These are phyloP conservation scores for Starmerella davenportii DNA, from an alignment of 805 yeast species.

Conservation along the genomic window DNA sequence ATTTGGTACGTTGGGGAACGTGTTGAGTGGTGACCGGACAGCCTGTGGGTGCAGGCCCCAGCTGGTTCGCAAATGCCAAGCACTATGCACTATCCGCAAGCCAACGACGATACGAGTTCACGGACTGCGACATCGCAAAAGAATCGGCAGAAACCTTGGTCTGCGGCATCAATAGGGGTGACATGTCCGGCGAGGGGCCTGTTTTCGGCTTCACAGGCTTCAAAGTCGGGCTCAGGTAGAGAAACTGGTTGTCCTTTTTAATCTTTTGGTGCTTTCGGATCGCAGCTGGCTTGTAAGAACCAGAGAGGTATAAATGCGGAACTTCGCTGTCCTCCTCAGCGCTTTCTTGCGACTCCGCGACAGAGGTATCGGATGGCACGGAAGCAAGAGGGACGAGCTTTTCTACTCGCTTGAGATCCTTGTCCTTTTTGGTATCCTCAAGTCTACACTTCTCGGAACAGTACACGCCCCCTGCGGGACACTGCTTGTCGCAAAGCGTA, in stretches of 20 bases:
- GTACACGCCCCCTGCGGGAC: constrained; percentile 28
- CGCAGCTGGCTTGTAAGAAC: not conserved
- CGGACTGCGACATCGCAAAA: constrained; percentile 11
- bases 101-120: constrained; percentile 16
- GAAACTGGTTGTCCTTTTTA: constrained; percentile 8
- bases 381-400: not conserved
- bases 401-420: not conserved
- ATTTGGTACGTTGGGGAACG: too few species aligned
- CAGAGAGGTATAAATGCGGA: constrained; percentile 5
- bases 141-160: not conserved
- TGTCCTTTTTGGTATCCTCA: constrained; percentile 4
- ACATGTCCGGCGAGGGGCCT: constrained; percentile 1
- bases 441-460: constrained; percentile 30
- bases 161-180: constrained; percentile 15
- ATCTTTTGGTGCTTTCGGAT: not conserved
- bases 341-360: constrained; percentile 1
- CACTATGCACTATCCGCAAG: constrained; percentile 7
- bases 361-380: not conserved
- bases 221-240: constrained; percentile 16
- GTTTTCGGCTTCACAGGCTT: constrained; percentile 12
- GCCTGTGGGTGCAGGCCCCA: too few species aligned
- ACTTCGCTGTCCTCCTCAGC: constrained; percentile 9
- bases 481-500: constrained; percentile 38
- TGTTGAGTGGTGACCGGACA: too few species aligned
- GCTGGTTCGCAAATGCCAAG: too few species aligned